Evolutionary conservation across 805 yeast species (phyloP), one percentile per base, ranked within the genome.

Genomic region (Wickerhamomyces strasburgensis): DNA sequence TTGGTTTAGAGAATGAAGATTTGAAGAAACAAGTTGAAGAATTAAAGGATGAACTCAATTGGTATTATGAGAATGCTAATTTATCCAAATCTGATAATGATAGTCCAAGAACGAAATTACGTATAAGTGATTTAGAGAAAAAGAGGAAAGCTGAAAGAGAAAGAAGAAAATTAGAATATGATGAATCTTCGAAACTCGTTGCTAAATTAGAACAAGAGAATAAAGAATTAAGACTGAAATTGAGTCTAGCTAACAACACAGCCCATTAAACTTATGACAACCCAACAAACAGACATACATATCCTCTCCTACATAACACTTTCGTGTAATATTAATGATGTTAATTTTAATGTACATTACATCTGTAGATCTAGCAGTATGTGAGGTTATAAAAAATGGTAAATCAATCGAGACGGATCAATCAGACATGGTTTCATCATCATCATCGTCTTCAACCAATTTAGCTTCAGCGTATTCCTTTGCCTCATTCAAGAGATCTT

Each of bases 381-480:
- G n/a, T n/a, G n/a, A n/a, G n/a, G n/a, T n/a, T n/a, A n/a, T n/a
- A n/a, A n/a, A n/a, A n/a, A n/a, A n/a, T n/a, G n/a, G n/a, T n/a
- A n/a, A n/a, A n/a, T n/a, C n/a, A n/a, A n/a, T n/a, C n/a, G n/a
- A 32, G 26, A 28, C 19, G 16, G 19, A 29, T 39, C 38, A 51
- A n/a, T 52, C 57, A 14, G 56, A 48, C 70, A 66, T 65, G 32
- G 47, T 62, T 33, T 65, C 73, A 43, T 70, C 79, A 34, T 65
- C 73, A 26, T 75, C 83, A 17, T 77, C 82, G 4, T 77, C 88
- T n/a, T 78, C 93, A 10, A 80, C 84, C 13, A 80, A 81, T 42
- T 84, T 95, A 37, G 79, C 84, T 61, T 84, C 81, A 5, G 98
- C 98, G 46, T 70, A 77, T 54, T 78, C 75, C 52, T 78, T 77